These are phyloP conservation scores for Nicotiana noctiflora DNA, from an alignment of 257 asterid genomes.

Conservation along the genomic window DNA sequence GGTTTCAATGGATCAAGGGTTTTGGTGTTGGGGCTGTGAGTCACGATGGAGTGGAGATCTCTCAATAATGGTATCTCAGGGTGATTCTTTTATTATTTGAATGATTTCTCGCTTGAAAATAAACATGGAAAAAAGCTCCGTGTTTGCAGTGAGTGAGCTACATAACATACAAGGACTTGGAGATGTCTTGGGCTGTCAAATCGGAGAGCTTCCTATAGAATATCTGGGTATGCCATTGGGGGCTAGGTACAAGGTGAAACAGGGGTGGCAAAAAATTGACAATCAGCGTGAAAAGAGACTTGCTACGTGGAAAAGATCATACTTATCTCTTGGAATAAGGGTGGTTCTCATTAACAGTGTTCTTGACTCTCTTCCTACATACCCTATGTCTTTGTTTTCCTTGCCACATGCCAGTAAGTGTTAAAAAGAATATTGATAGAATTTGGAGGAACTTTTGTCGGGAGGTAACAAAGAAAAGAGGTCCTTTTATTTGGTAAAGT, in stretches of 20 bases:
- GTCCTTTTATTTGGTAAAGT: background rate
- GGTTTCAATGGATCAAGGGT: no score
- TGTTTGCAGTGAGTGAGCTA: background rate
- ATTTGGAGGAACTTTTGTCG: background rate
- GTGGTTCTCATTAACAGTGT: no score
- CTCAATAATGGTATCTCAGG: no score
- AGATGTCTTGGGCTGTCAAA: background rate
- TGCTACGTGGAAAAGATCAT: background rate
- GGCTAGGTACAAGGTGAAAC: background rate
- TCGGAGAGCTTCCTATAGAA: background rate
- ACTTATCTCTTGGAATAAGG: background rate
- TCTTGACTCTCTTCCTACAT: background rate
- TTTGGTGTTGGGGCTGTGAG: no score
- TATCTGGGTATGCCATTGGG: background rate
- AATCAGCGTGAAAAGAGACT: background rate
- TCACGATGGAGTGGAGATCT: no score
- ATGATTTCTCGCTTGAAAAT: no score
- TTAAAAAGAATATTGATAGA: background rate
- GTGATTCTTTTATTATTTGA: no score
- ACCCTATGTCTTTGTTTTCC: background rate
- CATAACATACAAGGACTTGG: background rate
- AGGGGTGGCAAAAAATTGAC: background rate
- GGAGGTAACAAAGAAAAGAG: background rate
- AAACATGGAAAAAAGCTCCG: no score
- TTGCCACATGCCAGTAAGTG: background rate